phyloP scores from a whole-genome alignment of 345 rosid genomes.

The Ceriops decandra region DNA sequence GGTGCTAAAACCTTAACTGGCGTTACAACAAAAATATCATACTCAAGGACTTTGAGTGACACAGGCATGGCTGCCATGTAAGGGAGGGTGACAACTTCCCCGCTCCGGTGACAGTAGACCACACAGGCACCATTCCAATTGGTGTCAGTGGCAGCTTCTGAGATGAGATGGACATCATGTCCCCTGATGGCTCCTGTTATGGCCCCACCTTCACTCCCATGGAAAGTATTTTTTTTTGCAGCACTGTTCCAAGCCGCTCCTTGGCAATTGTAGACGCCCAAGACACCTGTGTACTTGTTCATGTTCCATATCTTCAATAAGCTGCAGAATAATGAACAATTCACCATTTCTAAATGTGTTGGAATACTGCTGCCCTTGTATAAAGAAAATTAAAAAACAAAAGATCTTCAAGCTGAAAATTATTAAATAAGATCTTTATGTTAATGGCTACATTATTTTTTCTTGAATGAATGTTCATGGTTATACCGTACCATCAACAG shows the following conservation, averaged over 20 bases:
- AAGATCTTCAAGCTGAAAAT: background rate
- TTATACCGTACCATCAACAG: too few species aligned
- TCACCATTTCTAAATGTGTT: background rate
- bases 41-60: slow-evolving; percentile 70
- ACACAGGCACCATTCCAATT: slow-evolving; percentile 67
- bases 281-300: slow-evolving; percentile 90
- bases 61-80: slow-evolving; percentile 63
- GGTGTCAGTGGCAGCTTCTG: slow-evolving; percentile 61
- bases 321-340: slow-evolving; percentile 36
- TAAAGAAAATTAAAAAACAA: too few species aligned
- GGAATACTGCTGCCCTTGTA: background rate
- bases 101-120: slow-evolving; percentile 46
- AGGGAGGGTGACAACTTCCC: slow-evolving; percentile 55
- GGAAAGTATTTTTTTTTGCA: slow-evolving; percentile 74
- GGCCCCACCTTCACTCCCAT: slow-evolving; percentile 45
- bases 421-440: too few species aligned
- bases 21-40: slow-evolving; percentile 54
- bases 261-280: slow-evolving; percentile 92
- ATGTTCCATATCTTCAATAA: slow-evolving; percentile 97
- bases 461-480: too few species aligned
- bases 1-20: slow-evolving; percentile 56
- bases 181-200: slow-evolving; percentile 56
- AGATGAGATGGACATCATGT: slow-evolving; percentile 73
- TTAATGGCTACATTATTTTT: too few species aligned
- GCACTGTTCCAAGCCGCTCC: slow-evolving; percentile 90